Conservation (phyloP, 495 filamentous ascomycete species). For the Entonaema liquescens region DNA sequence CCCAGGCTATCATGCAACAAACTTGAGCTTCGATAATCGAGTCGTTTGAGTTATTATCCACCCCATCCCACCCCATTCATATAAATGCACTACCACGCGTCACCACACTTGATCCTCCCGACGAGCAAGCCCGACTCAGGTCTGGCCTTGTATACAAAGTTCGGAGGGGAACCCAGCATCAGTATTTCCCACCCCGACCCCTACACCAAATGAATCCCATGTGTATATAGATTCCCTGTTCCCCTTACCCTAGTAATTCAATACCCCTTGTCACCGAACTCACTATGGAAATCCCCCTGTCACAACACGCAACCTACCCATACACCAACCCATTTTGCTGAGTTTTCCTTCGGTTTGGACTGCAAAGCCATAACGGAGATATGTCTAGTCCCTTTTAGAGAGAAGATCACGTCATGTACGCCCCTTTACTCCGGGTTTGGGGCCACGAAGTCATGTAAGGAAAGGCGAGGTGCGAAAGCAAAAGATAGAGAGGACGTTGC, state of each 20-base stretch:
- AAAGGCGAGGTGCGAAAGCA: constrained; percentile 12
- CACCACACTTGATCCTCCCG: constrained; percentile 45
- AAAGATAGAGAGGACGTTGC: constrained; percentile 26
- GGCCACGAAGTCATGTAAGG: constrained; percentile 50
- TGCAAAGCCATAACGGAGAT: constrained; percentile 47
- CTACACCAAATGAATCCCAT: constrained; percentile 30
- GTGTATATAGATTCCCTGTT: constrained; percentile 44
- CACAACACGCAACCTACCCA: constrained; percentile 25
- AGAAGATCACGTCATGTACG: constrained; percentile 49
- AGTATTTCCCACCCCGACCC: constrained; percentile 2
- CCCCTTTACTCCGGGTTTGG: constrained; percentile 39
- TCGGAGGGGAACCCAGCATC: constrained; percentile 46
- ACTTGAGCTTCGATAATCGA: constrained; percentile 46
- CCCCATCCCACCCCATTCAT: constrained; percentile 22
- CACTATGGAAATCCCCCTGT: constrained; percentile 31
- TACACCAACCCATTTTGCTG: constrained; percentile 44
- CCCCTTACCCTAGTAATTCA: constrained; percentile 44
- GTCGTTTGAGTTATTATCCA: constrained; percentile 4
- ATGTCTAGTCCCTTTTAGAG: constrained; percentile 46
- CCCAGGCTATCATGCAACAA: constrained; percentile 56
- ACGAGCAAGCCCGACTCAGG: constrained; percentile 41
- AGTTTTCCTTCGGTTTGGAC: constrained; percentile 50
- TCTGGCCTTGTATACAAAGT: constrained; percentile 44
- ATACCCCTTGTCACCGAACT: constrained; percentile 16
- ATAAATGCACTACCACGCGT: constrained; percentile 23